phyloP scores from a whole-genome alignment of 345 rosid genomes.

The Fremontodendron californicum region DNA sequence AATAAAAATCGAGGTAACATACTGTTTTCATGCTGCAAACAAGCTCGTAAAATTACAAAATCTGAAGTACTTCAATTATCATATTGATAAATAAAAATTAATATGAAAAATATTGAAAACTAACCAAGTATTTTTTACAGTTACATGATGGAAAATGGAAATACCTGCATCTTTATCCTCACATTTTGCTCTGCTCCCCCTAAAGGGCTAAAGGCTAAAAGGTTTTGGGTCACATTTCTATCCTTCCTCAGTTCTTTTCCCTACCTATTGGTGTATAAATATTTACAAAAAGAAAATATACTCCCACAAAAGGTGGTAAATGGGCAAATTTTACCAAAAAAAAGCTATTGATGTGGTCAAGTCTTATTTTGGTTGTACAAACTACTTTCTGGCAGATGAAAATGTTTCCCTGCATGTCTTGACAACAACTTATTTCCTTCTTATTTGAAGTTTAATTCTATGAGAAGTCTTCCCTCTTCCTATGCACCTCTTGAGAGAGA shows the following conservation, averaged over 20 bases:
- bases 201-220: not conserved
- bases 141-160: not conserved
- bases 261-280: constrained; percentile 2
- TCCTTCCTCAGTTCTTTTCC: not conserved
- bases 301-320: not conserved
- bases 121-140: not conserved
- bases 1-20: too few species aligned
- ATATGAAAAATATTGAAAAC: not conserved
- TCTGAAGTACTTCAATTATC: not conserved
- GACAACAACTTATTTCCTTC: not conserved
- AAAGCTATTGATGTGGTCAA: not conserved
- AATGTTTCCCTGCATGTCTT: not conserved
- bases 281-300: not conserved
- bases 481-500: constrained; percentile 42
- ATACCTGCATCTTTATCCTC: not conserved
- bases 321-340: not conserved
- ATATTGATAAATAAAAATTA: not conserved
- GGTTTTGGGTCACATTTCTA: constrained; percentile 1
- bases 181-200: constrained; percentile 1
- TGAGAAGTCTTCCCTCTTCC: constrained; percentile 12
- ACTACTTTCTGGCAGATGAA: not conserved
- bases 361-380: not conserved
- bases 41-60: not conserved
- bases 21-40: not conserved
- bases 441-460: not conserved